Evolutionary conservation across 345 rosid species (phyloP), one percentile per base, ranked within the genome.

Genomic region (Cochlearia excelsa): DNA sequence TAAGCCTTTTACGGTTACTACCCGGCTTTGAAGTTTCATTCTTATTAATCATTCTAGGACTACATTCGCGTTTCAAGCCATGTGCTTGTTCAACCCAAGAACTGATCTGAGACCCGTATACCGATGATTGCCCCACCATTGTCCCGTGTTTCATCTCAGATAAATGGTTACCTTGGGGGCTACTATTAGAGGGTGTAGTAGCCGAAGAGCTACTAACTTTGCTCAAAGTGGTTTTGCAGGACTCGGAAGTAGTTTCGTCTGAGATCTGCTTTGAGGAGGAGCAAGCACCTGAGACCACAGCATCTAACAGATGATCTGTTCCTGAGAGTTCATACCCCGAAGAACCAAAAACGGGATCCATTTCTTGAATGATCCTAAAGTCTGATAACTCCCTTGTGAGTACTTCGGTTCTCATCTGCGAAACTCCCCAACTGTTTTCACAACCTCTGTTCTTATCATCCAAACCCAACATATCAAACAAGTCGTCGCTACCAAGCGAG

Each of bases 281-380:
- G 30, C 66, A 61, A 27, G 81, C 85, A 65, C 80, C 76, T 2
- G 95, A 81, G 49, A 93, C 96, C 44, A 93, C 95, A 4, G 99
- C 99, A 71, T 93, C 99, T 76, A 93, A 70, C 62, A 93, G 88
- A 80, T 93, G 74, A 67, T 84, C 99, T 23, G 75, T 57, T 29
- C 76, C 81, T 26, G 80, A 76, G 42, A 65, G 51, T 55, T 70
- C 74, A 31, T 74, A 78, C 30, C 68, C 74, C 4, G 70, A 67
- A 34, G 89, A 71, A 59, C 65, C 73, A 44, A 76, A 52, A 47
- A 62, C 78, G 9, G 79, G 66, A 72, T 58, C 68, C 61, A 63
- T 52, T 41, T 75, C 82, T 5, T 63, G 77, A 55, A 59, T 66
- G 63, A 72, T 75, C 63, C 39, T 64, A 34, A 71, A 60, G 10